Base-by-base conservation (phyloP, 1,284 basidiomycete species). In the Cerioporus squamosus region DNA sequence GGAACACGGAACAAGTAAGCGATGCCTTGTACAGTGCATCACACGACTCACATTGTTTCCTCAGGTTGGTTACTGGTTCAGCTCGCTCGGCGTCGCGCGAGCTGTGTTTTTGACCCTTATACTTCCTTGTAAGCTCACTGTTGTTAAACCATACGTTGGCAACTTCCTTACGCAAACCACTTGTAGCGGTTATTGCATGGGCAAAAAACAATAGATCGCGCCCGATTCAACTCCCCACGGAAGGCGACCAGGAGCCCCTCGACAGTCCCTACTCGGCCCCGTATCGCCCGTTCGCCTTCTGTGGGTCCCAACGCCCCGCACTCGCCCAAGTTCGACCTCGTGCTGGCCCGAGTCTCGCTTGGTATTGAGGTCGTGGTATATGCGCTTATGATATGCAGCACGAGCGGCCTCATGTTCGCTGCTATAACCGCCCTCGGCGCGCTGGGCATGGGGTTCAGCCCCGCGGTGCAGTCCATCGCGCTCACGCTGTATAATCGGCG, bases 21-120 rank as follows among this genome's bases (percentile, higher is more conserved):
- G 12, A 4, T 15, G 39, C 12, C 23, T 26, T 49, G 1, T 20
- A 29, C 22, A 46, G 39, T 47, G 12, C 5, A 31, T 31, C 33
- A 33, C 23, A 20, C 5, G 7, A 51, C 4, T 22, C n/a, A 31
- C 2, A 29, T 7, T 29, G 3, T 14, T 23, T 31, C 20, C 52
- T 15, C 62, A 94, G 89, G 73, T 91, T 14, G 93, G 91, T 8
- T 94, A 94, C 63, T 94, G 83, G 76, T 72, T 94, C 51, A 90
- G 85, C 53, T 62, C 85, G 6, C 68, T 87, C 15, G 85, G 87
- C n/a, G 75, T 79, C 18, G 73, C 79, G 2, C 80, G 91, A 6
- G 87, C 89, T 1, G 18, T 85, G 1, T 82, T 85, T 59, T 76
- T 95, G 57, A 78, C 87, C 1, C 57, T 86, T 4, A 61, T 92